Base-by-base conservation (phyloP, 192 early-diverging fungal species). In the Coemansia sp. region DNA sequence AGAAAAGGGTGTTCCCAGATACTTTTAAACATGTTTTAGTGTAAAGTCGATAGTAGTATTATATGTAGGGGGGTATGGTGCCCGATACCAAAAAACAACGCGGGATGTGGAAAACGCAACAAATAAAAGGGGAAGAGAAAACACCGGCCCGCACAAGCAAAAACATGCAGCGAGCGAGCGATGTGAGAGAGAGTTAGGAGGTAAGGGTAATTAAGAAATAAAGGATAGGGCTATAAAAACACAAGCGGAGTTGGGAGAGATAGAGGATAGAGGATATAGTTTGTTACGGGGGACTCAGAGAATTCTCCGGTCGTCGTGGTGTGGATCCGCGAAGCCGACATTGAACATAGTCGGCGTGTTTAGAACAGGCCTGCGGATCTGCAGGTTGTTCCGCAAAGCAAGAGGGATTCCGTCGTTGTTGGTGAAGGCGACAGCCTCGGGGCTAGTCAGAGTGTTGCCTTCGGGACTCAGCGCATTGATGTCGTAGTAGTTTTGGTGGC, bases 371-470 rank as follows among this genome's bases (percentile, higher is more conserved):
- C 61, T 50, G 52, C 73, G 71, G 23, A 79, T 74, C 46, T 79
- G 76, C 29, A 79, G 62, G 32, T 79, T 79, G 55, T 62, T 74
- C 5, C 76, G 71, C 50, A 79, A 43, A 0, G 76, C 67, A 62
- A 70, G 66, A 1, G 76, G 76, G 25, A 79, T 35, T 38, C 68
- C 57, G 19, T 79, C 67, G 25, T 70, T 63, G 25, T 73, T 70
- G 34, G 33, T 10, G 61, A 45, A 63, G 33, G 69, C 68, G 23
- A 55, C 72, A 25, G 49, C 49, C 15, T 57, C 55, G 6, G 67
- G 66, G 13, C 61, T 59, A 20, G 64, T 79, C 45, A 70, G 50
- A 5, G 61, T 54, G 68, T 57, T 63, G 23, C 63, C 68, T 15
- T 70, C 63, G 14, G 43, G 36, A n/a, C 9, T 57, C 33, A 57